Evolutionary conservation across 805 yeast genomes (phyloP).

Genomic region (Candida golubevii): DNA sequence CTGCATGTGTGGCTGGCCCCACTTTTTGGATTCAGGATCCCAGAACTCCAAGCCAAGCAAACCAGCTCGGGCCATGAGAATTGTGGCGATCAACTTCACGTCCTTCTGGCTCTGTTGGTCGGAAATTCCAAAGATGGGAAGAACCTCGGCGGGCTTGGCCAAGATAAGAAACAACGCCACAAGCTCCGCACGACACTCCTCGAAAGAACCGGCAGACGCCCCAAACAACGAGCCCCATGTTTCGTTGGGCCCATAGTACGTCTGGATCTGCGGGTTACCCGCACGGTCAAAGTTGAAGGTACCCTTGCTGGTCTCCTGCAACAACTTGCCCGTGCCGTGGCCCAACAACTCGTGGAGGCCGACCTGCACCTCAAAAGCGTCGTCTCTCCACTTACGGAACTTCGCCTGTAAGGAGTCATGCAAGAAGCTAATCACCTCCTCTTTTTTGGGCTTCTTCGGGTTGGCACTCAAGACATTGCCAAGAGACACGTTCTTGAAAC

Average conservation of each 20-base stretch:
- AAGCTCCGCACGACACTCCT: slow-evolving; percentile 90
- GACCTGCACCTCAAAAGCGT: slow-evolving; percentile 88
- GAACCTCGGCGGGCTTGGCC: slow-evolving; percentile 52
- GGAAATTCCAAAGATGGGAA: slow-evolving; percentile 68
- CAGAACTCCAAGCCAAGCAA: slow-evolving; percentile 76
- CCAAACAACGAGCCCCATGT: slow-evolving; percentile 92
- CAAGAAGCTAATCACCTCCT: slow-evolving; percentile 66
- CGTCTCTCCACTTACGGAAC: slow-evolving; percentile 68
- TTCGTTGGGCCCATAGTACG: slow-evolving; percentile 75
- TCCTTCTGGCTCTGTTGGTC: slow-evolving; percentile 56
- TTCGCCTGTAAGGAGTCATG: slow-evolving; percentile 47
- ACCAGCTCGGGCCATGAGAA: slow-evolving; percentile 88
- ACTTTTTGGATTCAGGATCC: slow-evolving; percentile 75
- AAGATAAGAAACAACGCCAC: slow-evolving; percentile 81
- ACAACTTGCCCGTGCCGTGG: slow-evolving; percentile 84
- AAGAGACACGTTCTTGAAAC: slow-evolving; percentile 85
- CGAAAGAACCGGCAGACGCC: slow-evolving; percentile 77
- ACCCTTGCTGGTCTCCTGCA: slow-evolving; percentile 53
- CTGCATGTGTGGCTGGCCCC: slow-evolving; percentile 97
- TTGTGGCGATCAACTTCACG: slow-evolving; percentile 61
- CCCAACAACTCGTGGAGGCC: slow-evolving; percentile 91
- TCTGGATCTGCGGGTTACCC: slow-evolving; percentile 63
- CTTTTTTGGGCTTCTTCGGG: slow-evolving; percentile 58
- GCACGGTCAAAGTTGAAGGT: slow-evolving; percentile 65
- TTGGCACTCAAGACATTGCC: slow-evolving; percentile 79